Conservation (phyloP, 148 eudicot species). For the Rheum nobile region DNA sequence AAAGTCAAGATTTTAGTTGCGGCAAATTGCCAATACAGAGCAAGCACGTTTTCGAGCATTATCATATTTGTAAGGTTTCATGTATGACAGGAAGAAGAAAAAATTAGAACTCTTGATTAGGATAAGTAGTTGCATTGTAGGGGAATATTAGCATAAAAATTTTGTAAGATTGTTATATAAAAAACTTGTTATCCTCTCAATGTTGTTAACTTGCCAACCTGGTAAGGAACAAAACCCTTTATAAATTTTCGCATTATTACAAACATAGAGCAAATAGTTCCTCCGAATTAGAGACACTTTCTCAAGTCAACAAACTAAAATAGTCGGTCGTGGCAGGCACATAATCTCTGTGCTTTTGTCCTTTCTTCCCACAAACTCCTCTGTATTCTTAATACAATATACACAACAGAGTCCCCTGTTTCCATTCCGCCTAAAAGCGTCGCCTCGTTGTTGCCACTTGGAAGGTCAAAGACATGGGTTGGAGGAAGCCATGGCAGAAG, state of each 20-base stretch:
- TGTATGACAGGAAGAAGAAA: background rate
- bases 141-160: background rate
- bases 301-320: constrained; percentile 2
- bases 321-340: background rate
- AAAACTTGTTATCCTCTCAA: background rate
- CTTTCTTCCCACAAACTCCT: background rate
- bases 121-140: background rate
- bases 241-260: background rate
- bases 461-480: constrained; percentile 2
- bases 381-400: background rate
- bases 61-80: background rate
- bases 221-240: background rate
- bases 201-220: background rate
- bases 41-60: background rate
- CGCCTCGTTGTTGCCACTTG: background rate
- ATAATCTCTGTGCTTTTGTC: background rate
- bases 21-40: background rate
- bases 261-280: background rate
- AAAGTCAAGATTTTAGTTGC: background rate
- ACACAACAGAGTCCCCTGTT: background rate
- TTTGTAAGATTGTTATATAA: too few species aligned
- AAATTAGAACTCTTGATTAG: background rate
- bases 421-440: background rate
- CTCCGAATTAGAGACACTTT: background rate
- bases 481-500: background rate